phyloP scores from a whole-genome alignment of 768 basidiomycete species.

The Suillus clintonianus region DNA sequence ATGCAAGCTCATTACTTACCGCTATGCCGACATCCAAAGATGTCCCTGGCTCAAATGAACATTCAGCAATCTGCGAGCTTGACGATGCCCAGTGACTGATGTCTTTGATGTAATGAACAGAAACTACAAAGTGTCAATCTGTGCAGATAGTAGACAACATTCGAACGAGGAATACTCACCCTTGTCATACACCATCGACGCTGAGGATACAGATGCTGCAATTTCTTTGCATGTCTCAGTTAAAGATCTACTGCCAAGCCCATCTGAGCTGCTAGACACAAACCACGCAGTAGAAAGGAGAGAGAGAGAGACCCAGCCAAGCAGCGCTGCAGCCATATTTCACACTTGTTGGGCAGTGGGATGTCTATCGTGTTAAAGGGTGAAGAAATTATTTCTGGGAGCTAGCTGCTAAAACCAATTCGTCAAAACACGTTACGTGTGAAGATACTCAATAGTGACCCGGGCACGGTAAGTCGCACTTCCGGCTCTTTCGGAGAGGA shows the following conservation, averaged over 20 bases:
- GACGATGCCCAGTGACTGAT: background rate
- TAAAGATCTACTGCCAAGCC: background rate
- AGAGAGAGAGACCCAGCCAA: background rate
- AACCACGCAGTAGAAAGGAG: background rate
- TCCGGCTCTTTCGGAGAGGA: too few species aligned
- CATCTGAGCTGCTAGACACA: background rate
- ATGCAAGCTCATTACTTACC: background rate
- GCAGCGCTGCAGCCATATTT: background rate
- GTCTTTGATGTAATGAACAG: background rate
- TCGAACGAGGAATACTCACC: background rate
- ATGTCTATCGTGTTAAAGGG: background rate
- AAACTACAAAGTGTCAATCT: background rate
- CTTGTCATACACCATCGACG: background rate
- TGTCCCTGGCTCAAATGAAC: background rate
- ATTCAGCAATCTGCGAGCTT: background rate
- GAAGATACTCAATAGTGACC: too few species aligned
- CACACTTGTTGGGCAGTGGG: background rate
- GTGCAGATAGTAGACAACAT: background rate
- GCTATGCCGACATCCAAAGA: background rate
- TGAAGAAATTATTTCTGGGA: background rate
- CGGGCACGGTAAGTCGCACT: too few species aligned
- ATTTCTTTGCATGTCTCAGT: background rate
- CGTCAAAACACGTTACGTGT: too few species aligned
- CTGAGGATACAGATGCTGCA: background rate
- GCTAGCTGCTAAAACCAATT: too few species aligned